A percentile compares a stretch with the other conserved stretches of the same genome.
These are phyloP conservation scores for Sphagnum fallax DNA, from an alignment of 228 moss, liverwort and hornwort species.

Conservation along the genomic window DNA sequence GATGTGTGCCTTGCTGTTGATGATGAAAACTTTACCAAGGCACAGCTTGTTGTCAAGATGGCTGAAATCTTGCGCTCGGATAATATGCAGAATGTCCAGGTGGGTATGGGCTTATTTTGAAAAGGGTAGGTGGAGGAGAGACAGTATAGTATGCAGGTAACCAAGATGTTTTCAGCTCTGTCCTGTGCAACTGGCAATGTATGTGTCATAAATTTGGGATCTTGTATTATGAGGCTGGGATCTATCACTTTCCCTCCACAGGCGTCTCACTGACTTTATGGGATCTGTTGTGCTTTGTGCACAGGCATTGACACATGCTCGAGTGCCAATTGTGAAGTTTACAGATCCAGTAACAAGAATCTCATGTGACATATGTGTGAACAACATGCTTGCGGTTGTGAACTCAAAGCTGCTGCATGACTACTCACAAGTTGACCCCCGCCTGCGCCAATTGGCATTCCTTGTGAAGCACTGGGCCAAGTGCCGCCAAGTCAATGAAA, in stretches of 20 bases:
- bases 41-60: slow-evolving; percentile 92
- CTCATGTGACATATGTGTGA: slow-evolving; percentile 97
- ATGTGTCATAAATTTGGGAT: no score
- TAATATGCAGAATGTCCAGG: slow-evolving; percentile 94
- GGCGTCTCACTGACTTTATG: no score
- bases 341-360: slow-evolving; percentile 78
- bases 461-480: slow-evolving; percentile 99
- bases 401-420: slow-evolving; percentile 99
- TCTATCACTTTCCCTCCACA: no score
- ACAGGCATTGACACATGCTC: slow-evolving; percentile 96
- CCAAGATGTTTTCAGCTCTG: no score
- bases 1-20: slow-evolving; percentile 87
- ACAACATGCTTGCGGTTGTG: slow-evolving; percentile 97
- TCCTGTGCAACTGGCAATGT: no score
- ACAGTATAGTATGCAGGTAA: no score
- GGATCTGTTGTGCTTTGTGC: neutral
- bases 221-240: no score
- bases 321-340: slow-evolving; percentile 98
- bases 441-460: slow-evolving; percentile 92
- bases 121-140: no score
- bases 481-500: slow-evolving; percentile 98
- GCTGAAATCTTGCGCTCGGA: slow-evolving; percentile 81
- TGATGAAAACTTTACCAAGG: slow-evolving; percentile 86
- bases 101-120: slow-evolving; percentile 10
- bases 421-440: slow-evolving; percentile 88